These are phyloP conservation scores for Lyophyllum atratum DNA, from an alignment of 768 basidiomycete genomes.

Conservation along the genomic window DNA sequence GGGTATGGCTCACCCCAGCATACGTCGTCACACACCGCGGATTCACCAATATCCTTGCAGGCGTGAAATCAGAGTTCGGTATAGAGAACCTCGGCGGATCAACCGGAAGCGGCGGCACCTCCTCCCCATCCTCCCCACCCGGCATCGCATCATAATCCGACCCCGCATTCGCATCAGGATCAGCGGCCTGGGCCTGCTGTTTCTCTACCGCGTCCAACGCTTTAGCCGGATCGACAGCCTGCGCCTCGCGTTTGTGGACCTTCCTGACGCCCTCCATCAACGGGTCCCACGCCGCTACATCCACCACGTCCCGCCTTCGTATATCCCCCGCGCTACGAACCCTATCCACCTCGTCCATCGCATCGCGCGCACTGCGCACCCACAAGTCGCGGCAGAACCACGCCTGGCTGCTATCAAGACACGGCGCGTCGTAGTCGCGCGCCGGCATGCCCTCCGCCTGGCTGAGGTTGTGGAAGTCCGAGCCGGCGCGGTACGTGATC, in stretches of 20 bases:
- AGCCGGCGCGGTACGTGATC: slow-evolving; percentile 80
- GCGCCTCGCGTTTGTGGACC: slow-evolving; percentile 18
- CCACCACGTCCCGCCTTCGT: slow-evolving; percentile 31
- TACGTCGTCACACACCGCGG: slow-evolving; percentile 98
- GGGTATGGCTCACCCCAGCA: slow-evolving; percentile 95
- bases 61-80: slow-evolving; percentile 85
- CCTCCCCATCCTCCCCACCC: slow-evolving; percentile 53
- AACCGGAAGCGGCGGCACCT: slow-evolving; percentile 37
- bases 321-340: slow-evolving; percentile 30
- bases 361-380: slow-evolving; percentile 83
- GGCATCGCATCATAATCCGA: slow-evolving; percentile 90
- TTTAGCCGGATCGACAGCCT: slow-evolving; percentile 2
- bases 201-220: slow-evolving; percentile 25
- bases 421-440: slow-evolving; percentile 79
- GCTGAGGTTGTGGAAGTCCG: slow-evolving; percentile 80
- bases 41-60: slow-evolving; percentile 92
- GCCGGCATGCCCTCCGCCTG: slow-evolving; percentile 52
- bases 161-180: slow-evolving; percentile 80
- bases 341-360: slow-evolving; percentile 59
- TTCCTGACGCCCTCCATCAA: slow-evolving; percentile 35
- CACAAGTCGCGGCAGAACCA: slow-evolving; percentile 99
- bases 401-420: slow-evolving; percentile 94
- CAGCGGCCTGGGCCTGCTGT: slow-evolving; percentile 34
- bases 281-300: slow-evolving; percentile 36
- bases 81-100: slow-evolving; percentile 53